Evolutionary conservation across 305 asterid species (phyloP).

Genomic region (Salvia sclarea): DNA sequence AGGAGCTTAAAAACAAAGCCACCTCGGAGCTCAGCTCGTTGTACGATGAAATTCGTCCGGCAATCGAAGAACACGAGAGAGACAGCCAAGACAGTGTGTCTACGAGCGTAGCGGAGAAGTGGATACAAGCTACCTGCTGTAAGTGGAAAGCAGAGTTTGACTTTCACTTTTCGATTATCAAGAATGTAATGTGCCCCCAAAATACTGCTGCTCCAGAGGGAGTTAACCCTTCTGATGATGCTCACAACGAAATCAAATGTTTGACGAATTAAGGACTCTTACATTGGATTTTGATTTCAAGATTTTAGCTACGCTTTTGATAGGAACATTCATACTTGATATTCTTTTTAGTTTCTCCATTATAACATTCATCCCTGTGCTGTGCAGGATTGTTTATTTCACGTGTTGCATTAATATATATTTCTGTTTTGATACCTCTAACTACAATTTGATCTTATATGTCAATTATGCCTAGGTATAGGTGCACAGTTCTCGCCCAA

Average conservation of each 20-base stretch:
- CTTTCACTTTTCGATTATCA: conserved; percentile 61
- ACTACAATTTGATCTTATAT: too few relatives aligned
- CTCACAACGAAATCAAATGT: conserved; percentile 33
- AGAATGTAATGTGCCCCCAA: conserved; percentile 63
- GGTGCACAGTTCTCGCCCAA: too few relatives aligned
- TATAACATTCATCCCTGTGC: neutral
- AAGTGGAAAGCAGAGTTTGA: conserved; percentile 73
- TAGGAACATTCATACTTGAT: neutral
- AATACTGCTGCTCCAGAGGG: conserved; percentile 24
- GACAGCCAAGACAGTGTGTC: conserved; percentile 86
- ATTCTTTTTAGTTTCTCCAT: neutral
- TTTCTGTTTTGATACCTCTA: too few relatives aligned
- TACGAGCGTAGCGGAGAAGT: conserved; percentile 69
- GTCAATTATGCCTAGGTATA: too few relatives aligned
- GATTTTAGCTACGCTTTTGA: neutral
- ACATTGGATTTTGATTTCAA: neutral
- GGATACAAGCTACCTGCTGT: conserved; percentile 79
- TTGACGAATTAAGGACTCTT: conserved; percentile 26
- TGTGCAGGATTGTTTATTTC: too few relatives aligned
- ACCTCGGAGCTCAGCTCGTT: conserved; percentile 52
- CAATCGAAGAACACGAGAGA: conserved; percentile 79
- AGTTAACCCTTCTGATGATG: conserved; percentile 27
- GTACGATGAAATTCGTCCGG: conserved; percentile 84
- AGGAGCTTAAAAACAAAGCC: conserved; percentile 68
- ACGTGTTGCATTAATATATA: neutral